Evolutionary conservation across 2,329 filamentous ascomycete genomes (phyloP).

Genomic region (Beauveria brongniartii): DNA sequence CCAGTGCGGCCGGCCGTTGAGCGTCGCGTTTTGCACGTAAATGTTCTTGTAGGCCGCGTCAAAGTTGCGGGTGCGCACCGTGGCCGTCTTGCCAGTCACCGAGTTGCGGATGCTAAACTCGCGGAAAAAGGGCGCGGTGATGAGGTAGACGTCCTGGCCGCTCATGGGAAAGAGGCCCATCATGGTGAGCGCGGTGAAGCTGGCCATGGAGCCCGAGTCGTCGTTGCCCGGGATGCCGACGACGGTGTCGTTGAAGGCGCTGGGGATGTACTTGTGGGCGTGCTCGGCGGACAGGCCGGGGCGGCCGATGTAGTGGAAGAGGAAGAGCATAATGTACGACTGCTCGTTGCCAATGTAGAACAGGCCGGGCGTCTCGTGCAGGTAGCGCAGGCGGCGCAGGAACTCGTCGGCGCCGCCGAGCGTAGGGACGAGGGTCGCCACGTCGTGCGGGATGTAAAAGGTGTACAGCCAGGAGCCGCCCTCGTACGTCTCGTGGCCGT

Average conservation of each 20-base stretch:
- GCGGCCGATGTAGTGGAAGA: constrained; percentile 59
- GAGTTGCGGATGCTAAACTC: constrained; percentile 31
- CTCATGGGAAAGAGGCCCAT: constrained; percentile 48
- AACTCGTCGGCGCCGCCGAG: constrained; percentile 55
- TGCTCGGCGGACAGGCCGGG: constrained; percentile 48
- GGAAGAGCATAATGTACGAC: constrained; percentile 42
- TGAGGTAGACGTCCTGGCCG: constrained; percentile 45
- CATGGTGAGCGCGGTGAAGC: constrained; percentile 41
- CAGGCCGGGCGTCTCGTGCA: constrained; percentile 54
- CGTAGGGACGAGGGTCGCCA: constrained; percentile 36
- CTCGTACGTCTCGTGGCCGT: constrained; percentile 51
- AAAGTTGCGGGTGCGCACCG: constrained; percentile 22
- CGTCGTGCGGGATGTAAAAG: constrained; percentile 47
- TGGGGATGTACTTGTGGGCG: constrained; percentile 58
- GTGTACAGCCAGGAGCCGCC: constrained; percentile 65
- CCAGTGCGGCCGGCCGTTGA: constrained; percentile 46
- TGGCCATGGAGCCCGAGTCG: constrained; percentile 46
- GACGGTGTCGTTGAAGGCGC: constrained; percentile 56
- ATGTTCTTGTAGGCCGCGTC: constrained; percentile 42
- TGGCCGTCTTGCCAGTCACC: constrained; percentile 19
- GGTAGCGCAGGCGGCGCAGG: constrained; percentile 50
- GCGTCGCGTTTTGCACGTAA: constrained; percentile 49
- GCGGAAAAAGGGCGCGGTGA: constrained; percentile 43
- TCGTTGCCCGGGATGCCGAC: constrained; percentile 51
- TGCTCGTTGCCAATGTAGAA: constrained; percentile 61